Conservation (phyloP, 805 yeast genomes). For the Metschnikowia colocasiae region DNA sequence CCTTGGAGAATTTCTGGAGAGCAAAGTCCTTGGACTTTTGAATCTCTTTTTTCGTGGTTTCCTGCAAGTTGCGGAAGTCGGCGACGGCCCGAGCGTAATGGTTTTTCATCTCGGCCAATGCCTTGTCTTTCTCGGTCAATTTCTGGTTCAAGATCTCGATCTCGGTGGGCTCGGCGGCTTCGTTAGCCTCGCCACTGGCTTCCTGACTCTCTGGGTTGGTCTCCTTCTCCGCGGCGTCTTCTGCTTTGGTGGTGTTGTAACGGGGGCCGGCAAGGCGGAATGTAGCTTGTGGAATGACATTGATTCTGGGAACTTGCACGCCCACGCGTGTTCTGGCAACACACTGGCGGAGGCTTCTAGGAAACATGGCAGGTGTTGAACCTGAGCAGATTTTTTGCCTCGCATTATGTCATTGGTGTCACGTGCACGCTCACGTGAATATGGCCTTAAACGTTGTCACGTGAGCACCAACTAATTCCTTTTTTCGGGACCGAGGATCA, state of each 20-base stretch:
- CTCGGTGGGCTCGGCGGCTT: slow-evolving; percentile 26
- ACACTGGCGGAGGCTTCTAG: slow-evolving; percentile 5
- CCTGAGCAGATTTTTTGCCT: slow-evolving; percentile 4
- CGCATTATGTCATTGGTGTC: neutral
- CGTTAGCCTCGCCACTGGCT: slow-evolving; percentile 12
- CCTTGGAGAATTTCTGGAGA: slow-evolving; percentile 86
- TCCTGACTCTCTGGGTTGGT: slow-evolving; percentile 4
- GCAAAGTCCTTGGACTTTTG: slow-evolving; percentile 89
- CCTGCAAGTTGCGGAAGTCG: slow-evolving; percentile 90
- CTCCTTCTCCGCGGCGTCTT: slow-evolving; percentile 5
- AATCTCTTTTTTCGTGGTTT: slow-evolving; percentile 80
- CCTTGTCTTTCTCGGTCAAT: slow-evolving; percentile 61
- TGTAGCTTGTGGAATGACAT: neutral
- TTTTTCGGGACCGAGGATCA: too few relatives aligned
- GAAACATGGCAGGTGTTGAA: neutral
- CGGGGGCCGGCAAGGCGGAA: slow-evolving; percentile 1
- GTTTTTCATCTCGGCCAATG: slow-evolving; percentile 77
- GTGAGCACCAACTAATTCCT: neutral
- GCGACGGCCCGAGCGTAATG: slow-evolving; percentile 80
- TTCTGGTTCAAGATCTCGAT: slow-evolving; percentile 41
- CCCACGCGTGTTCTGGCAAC: neutral
- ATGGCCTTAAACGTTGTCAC: too few relatives aligned
- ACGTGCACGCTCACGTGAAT: neutral
- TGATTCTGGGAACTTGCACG: neutral
- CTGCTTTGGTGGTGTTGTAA: slow-evolving; percentile 10